Conservation (phyloP, 352 stramenopile species). For the Thalassiosira mediterranea region DNA sequence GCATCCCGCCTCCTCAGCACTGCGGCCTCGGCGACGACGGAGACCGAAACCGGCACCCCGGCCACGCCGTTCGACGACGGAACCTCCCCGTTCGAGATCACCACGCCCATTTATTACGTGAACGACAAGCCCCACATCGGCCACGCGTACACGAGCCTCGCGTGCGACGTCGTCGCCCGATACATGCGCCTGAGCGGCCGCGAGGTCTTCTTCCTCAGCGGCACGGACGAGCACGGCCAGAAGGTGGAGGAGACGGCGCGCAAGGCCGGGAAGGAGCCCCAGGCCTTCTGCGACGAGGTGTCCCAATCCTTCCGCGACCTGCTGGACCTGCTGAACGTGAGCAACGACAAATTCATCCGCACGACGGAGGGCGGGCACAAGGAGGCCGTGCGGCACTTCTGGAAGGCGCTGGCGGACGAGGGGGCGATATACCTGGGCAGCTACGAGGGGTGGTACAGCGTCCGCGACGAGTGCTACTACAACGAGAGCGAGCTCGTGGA, state of each 20-base stretch:
- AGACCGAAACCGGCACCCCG: slow-evolving; percentile 51
- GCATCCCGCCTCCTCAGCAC: too few species aligned
- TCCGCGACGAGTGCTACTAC: slow-evolving; percentile 98
- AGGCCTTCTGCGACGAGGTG: slow-evolving; percentile 93
- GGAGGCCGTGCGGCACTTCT: slow-evolving; percentile 89
- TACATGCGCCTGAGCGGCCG: slow-evolving; percentile 90
- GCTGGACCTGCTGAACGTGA: slow-evolving; percentile 89
- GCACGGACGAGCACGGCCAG: slow-evolving; percentile 98
- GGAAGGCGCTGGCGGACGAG: slow-evolving; percentile 89
- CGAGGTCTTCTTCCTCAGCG: slow-evolving; percentile 92
- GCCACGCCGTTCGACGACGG: slow-evolving; percentile 67
- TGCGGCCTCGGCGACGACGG: too few species aligned
- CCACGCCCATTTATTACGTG: slow-evolving; percentile 99
- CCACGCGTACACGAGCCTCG: slow-evolving; percentile 94
- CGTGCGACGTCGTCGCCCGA: slow-evolving; percentile 85
- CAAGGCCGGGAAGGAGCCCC: slow-evolving; percentile 84
- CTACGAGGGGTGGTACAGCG: slow-evolving; percentile 98
- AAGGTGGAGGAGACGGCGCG: slow-evolving; percentile 95
- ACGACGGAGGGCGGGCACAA: slow-evolving; percentile 95
- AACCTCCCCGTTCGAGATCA: slow-evolving; percentile 86
- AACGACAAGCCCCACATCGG: slow-evolving; percentile 99
- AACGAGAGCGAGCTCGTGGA: slow-evolving; percentile 95
- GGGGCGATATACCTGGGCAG: slow-evolving; percentile 96
- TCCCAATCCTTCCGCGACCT: slow-evolving; percentile 90
- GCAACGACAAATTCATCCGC: slow-evolving; percentile 95